phyloP scores from a whole-genome alignment of 192 early-diverging fungal species.

The Backusella macrospora region DNA sequence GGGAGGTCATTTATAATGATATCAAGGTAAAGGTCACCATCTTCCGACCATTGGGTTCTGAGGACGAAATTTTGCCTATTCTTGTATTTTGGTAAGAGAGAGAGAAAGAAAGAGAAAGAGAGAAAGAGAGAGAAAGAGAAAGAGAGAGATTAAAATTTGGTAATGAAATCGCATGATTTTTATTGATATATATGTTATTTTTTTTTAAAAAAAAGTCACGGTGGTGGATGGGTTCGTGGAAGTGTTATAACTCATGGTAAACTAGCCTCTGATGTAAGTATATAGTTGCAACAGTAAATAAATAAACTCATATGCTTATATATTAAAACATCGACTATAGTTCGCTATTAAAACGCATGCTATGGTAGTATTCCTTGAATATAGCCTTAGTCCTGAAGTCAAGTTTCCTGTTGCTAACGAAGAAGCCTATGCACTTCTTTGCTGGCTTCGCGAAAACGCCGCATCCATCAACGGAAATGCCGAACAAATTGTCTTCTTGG shows the following conservation, averaged over 20 bases:
- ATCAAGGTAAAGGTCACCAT: conserved; percentile 3
- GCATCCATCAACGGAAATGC: conserved; percentile 9
- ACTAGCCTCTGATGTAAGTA: conserved; percentile 7
- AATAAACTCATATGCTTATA: not conserved
- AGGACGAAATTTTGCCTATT: not conserved
- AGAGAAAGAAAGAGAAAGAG: not conserved
- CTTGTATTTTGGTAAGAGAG: not conserved
- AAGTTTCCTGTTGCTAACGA: conserved; percentile 23
- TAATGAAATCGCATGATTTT: not conserved
- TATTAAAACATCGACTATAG: not conserved
- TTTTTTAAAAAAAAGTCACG: not conserved
- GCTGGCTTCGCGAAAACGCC: conserved; percentile 18
- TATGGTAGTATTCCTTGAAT: conserved; percentile 18
- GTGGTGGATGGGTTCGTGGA: conserved; percentile 1
- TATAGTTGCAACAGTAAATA: not conserved
- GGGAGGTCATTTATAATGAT: not conserved
- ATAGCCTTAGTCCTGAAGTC: conserved; percentile 11
- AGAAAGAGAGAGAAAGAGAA: too few species aligned
- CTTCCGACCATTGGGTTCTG: conserved; percentile 9
- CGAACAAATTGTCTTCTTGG: conserved; percentile 19
- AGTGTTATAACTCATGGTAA: not conserved
- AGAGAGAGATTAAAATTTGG: too few species aligned
- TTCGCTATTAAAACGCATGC: conserved; percentile 5
- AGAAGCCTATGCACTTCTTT: conserved; percentile 25
- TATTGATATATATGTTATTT: not conserved